A percentile compares a stretch with the other conserved stretches of the same genome.
These are phyloP conservation scores for Xerocomellus amylosporus DNA, from an alignment of 768 basidiomycete species.

Conservation along the genomic window DNA sequence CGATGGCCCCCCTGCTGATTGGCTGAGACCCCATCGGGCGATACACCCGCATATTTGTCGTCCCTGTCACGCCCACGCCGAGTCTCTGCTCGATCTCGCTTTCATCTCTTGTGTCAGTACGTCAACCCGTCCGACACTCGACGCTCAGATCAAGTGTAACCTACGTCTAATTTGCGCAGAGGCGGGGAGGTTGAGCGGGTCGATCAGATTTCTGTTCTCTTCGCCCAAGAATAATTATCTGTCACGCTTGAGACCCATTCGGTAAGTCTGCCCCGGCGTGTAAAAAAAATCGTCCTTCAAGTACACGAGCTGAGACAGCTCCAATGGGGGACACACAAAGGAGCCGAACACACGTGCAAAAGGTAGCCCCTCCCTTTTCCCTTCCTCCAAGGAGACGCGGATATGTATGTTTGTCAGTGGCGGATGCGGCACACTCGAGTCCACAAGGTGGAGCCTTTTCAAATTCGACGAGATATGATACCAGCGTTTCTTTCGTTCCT, in stretches of 20 bases:
- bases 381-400: neutral
- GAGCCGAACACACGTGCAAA: slow-evolving; percentile 16
- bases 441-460: slow-evolving; percentile 24
- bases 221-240: slow-evolving; percentile 8
- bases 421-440: neutral
- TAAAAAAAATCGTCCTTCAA: neutral
- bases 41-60: slow-evolving; percentile 4
- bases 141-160: slow-evolving; percentile 6
- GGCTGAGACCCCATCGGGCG: slow-evolving; percentile 7
- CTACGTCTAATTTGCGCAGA: slow-evolving; percentile 15
- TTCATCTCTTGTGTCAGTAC: slow-evolving; percentile 11
- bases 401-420: neutral
- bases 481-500: neutral
- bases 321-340: slow-evolving; percentile 5
- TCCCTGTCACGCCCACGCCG: neutral
- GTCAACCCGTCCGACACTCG: slow-evolving; percentile 11
- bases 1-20: slow-evolving; percentile 16
- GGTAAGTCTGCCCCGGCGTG: slow-evolving; percentile 15
- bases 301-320: slow-evolving; percentile 3
- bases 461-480: slow-evolving; percentile 16
- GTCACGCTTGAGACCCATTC: slow-evolving; percentile 18
- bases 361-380: neutral
- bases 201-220: slow-evolving; percentile 3
- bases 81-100: slow-evolving; percentile 2
- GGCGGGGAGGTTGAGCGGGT: slow-evolving; percentile 8